Percentiles rank a stretch among this genome's conserved stretches.
These are phyloP conservation scores for Aeschynomene evenia DNA, from an alignment of 306 rosid species.

Conservation along the genomic window DNA sequence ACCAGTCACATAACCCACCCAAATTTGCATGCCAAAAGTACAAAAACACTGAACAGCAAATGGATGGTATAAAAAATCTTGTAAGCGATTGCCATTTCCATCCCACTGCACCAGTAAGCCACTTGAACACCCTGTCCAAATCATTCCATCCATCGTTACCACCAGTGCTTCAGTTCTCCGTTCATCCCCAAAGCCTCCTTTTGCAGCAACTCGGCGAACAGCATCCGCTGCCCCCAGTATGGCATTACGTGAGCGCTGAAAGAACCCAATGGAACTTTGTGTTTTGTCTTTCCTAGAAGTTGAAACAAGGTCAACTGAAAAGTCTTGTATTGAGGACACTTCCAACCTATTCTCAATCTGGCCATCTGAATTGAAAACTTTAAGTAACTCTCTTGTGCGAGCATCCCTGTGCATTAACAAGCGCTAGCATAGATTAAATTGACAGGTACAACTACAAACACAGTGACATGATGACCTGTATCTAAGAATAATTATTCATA, in stretches of 20 bases:
- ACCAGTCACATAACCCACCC: conserved; percentile 91
- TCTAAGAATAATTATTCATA: not conserved
- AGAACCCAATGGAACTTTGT: conserved; percentile 82
- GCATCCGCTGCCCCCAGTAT: conserved; percentile 97
- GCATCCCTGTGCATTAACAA: conserved; percentile 75
- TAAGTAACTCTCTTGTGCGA: conserved; percentile 82
- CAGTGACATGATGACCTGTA: not conserved
- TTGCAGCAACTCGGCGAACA: conserved; percentile 89
- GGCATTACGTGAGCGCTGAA: conserved; percentile 95
- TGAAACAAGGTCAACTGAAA: conserved; percentile 58
- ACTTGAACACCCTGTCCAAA: conserved; percentile 90
- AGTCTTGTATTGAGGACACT: conserved; percentile 59
- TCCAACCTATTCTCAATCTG: conserved; percentile 82
- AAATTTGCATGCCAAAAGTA: conserved; percentile 72
- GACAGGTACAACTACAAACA: not conserved
- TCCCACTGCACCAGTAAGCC: conserved; percentile 94
- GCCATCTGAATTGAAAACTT: conserved; percentile 86
- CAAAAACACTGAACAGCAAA: conserved; percentile 82
- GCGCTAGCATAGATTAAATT: conserved; percentile 36
- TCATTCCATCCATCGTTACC: conserved; percentile 74
- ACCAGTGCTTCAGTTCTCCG: conserved; percentile 79
- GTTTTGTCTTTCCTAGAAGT: conserved; percentile 67
- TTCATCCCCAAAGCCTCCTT: conserved; percentile 91
- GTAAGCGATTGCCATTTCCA: conserved; percentile 81
- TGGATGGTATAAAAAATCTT: conserved; percentile 67